These are phyloP conservation scores for Nemania sp. DNA, from an alignment of 2,329 filamentous ascomycete species.

Conservation along the genomic window DNA sequence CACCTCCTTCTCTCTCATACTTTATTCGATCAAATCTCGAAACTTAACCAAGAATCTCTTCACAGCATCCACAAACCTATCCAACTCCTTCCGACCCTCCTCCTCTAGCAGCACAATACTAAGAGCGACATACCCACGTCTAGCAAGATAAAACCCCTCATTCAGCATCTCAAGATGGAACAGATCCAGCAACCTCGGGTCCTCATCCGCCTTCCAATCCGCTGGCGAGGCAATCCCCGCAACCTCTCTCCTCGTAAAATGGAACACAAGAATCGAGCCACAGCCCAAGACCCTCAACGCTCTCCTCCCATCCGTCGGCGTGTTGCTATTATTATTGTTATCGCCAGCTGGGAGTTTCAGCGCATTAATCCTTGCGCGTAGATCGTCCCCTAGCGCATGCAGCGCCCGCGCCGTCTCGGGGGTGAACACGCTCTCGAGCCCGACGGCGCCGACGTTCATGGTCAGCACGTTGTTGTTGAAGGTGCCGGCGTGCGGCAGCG, in stretches of 20 bases:
- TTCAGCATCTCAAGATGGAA: slow-evolving; percentile 63
- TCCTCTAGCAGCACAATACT: slow-evolving; percentile 54
- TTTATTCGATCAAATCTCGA: slow-evolving; percentile 20
- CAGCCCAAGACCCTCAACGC: slow-evolving; percentile 33
- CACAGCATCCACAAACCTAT: slow-evolving; percentile 56
- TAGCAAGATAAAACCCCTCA: slow-evolving; percentile 57
- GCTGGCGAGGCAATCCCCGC: slow-evolving; percentile 44
- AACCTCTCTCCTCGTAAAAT: slow-evolving; percentile 48
- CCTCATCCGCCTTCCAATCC: slow-evolving; percentile 43
- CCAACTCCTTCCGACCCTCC: slow-evolving; percentile 50
- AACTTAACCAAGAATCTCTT: slow-evolving; percentile 49
- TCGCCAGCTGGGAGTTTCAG: background rate
- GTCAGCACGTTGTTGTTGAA: slow-evolving; percentile 71
- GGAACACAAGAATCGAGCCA: slow-evolving; percentile 39
- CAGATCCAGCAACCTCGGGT: slow-evolving; percentile 54
- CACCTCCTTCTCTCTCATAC: background rate
- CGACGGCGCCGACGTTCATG: slow-evolving; percentile 63
- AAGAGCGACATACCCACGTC: slow-evolving; percentile 57
- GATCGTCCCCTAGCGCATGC: slow-evolving; percentile 45
- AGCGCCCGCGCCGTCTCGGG: slow-evolving; percentile 44
- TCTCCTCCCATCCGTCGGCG: background rate
- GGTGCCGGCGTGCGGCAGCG: slow-evolving; percentile 65
- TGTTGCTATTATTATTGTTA: no score
- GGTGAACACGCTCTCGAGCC: slow-evolving; percentile 48
- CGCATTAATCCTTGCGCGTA: slow-evolving; percentile 41